phyloP scores from a whole-genome alignment of 192 early-diverging fungal species.

The Backusella australiensis region DNA sequence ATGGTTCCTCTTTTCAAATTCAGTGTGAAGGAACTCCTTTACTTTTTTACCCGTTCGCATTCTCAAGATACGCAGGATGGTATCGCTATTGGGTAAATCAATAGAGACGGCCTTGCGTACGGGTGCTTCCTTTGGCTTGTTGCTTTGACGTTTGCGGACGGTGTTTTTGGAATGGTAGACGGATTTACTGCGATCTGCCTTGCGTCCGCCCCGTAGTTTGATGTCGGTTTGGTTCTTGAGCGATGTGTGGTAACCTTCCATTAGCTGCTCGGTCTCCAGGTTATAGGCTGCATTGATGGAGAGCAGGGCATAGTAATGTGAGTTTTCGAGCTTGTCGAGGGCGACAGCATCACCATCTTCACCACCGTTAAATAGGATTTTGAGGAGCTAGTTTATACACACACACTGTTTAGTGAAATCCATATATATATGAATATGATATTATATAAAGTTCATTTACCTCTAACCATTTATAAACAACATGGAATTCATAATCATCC shows the following conservation, averaged over 20 bases:
- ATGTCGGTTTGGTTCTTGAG: slow-evolving; percentile 31
- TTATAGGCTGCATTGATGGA: slow-evolving; percentile 66
- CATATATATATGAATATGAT: too few relatives aligned
- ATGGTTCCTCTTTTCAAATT: slow-evolving; percentile 33
- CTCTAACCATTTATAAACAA: slow-evolving; percentile 69
- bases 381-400: slow-evolving; percentile 43
- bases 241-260: slow-evolving; percentile 53
- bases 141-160: slow-evolving; percentile 16
- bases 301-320: slow-evolving; percentile 65
- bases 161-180: slow-evolving; percentile 37
- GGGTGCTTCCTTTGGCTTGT: background rate
- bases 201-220: slow-evolving; percentile 34
- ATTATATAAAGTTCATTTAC: slow-evolving; percentile 20
- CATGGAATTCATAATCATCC: slow-evolving; percentile 59
- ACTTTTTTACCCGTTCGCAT: slow-evolving; percentile 46
- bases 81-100: slow-evolving; percentile 45
- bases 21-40: slow-evolving; percentile 39
- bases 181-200: slow-evolving; percentile 39
- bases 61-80: slow-evolving; percentile 46
- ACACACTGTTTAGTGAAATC: background rate
- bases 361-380: slow-evolving; percentile 71
- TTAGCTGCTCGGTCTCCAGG: slow-evolving; percentile 61
- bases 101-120: slow-evolving; percentile 24
- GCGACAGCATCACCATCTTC: slow-evolving; percentile 64
- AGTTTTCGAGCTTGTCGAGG: slow-evolving; percentile 56